phyloP scores from a whole-genome alignment of 2,329 filamentous ascomycete species.

The Periglandula ipomoeae region DNA sequence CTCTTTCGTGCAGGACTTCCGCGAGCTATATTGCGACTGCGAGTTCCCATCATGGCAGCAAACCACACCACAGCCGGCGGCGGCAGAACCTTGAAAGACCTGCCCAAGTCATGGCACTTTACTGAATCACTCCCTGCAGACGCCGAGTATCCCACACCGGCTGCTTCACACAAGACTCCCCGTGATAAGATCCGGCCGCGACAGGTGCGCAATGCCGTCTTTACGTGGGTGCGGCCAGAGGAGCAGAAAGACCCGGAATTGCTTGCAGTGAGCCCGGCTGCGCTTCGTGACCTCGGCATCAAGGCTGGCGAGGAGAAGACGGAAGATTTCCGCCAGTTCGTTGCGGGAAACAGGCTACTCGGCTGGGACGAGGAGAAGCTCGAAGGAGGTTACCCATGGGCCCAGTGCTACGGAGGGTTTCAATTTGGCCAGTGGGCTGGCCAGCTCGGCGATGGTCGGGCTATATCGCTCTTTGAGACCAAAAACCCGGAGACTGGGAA shows the following conservation, averaged over 20 bases:
- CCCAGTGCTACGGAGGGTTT: slow-evolving; percentile 90
- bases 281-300: slow-evolving; percentile 75
- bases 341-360: slow-evolving; percentile 74
- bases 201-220: slow-evolving; percentile 75
- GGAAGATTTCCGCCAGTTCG: slow-evolving; percentile 65
- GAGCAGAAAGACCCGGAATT: slow-evolving; percentile 63
- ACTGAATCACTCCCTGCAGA: slow-evolving; percentile 67
- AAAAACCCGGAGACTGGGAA: slow-evolving; percentile 63
- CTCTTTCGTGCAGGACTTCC: slow-evolving; percentile 22
- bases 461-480: slow-evolving; percentile 87
- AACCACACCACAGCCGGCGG: slow-evolving; percentile 20
- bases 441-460: slow-evolving; percentile 87
- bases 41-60: slow-evolving; percentile 22
- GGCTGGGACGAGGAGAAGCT: slow-evolving; percentile 62
- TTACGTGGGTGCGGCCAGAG: slow-evolving; percentile 84
- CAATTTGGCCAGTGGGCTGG: slow-evolving; percentile 85
- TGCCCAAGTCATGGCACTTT: slow-evolving; percentile 58
- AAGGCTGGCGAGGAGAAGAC: slow-evolving; percentile 56
- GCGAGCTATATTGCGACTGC: slow-evolving; percentile 20
- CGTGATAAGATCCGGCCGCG: slow-evolving; percentile 70
- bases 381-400: slow-evolving; percentile 85
- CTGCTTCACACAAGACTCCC: slow-evolving; percentile 70
- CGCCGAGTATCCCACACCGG: slow-evolving; percentile 67
- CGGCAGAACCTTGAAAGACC: slow-evolving; percentile 37
- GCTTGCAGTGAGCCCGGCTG: slow-evolving; percentile 68